Conservation (phyloP, 2,329 filamentous ascomycete species). For the Macrophomina tecta region DNA sequence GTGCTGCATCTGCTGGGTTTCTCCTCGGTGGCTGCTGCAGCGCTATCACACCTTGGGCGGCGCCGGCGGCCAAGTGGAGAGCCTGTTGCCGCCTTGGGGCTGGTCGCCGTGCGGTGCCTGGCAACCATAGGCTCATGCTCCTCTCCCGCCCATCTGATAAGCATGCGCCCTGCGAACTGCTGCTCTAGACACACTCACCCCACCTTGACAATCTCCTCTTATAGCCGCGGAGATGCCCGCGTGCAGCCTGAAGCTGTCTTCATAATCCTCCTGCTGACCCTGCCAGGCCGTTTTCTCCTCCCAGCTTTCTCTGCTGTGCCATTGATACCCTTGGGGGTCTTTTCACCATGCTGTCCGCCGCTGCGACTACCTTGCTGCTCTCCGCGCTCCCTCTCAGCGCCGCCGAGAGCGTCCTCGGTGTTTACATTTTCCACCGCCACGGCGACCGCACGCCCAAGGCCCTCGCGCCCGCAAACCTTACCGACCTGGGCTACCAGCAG, state of each 20-base stretch:
- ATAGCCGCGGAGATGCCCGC: constrained; percentile 16
- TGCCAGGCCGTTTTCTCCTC: background rate
- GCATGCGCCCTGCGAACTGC: background rate
- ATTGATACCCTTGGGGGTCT: background rate
- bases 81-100: constrained; percentile 6
- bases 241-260: no score
- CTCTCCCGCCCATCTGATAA: background rate
- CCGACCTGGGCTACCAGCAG: constrained; percentile 78
- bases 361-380: constrained; percentile 36
- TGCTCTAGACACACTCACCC: constrained; percentile 5
- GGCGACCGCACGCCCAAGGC: constrained; percentile 86
- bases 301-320: background rate
- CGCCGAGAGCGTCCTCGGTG: constrained; percentile 75
- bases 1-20: background rate
- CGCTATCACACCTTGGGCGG: constrained; percentile 11
- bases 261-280: background rate
- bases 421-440: constrained; percentile 88
- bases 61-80: constrained; percentile 13
- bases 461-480: constrained; percentile 73
- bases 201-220: background rate
- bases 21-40: constrained; percentile 25
- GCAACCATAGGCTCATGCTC: constrained; percentile 20
- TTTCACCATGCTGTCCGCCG: constrained; percentile 37
- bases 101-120: constrained; percentile 7
- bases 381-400: constrained; percentile 35